A percentile compares a stretch with the other conserved stretches of the same genome.
phyloP scores from a whole-genome alignment of 129 eudicot genomes.

The Flaveria bidentis region DNA sequence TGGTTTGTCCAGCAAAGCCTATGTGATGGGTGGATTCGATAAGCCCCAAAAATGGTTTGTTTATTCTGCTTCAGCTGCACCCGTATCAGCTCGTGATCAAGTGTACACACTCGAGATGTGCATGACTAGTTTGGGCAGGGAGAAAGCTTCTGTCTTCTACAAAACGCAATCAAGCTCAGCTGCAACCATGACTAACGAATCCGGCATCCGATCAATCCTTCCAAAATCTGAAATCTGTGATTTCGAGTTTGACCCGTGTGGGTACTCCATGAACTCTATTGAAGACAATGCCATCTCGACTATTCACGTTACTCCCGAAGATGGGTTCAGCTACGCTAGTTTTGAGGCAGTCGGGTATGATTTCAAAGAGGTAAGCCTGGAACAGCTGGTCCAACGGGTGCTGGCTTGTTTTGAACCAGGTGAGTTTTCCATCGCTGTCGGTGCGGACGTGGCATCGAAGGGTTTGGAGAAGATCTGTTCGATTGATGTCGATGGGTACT shows the following conservation, averaged over 20 bases:
- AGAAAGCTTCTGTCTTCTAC: constrained; percentile 76
- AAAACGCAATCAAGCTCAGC: constrained; percentile 58
- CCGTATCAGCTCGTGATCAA: constrained; percentile 34
- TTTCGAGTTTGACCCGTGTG: constrained; percentile 92
- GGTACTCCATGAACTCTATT: constrained; percentile 85
- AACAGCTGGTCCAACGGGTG: constrained; percentile 58
- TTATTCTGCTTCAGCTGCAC: constrained; percentile 64
- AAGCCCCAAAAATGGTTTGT: constrained; percentile 74
- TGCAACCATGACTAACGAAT: constrained; percentile 54
- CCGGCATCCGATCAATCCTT: constrained; percentile 68
- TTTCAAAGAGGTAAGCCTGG: constrained; percentile 38
- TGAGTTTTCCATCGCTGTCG: constrained; percentile 77
- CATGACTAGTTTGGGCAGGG: constrained; percentile 78
- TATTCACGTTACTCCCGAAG: constrained; percentile 88
- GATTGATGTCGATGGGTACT: constrained; percentile 52
- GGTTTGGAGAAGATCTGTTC: constrained; percentile 29
- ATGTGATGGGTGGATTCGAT: constrained; percentile 66
- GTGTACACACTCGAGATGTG: constrained; percentile 87
- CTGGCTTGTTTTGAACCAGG: constrained; percentile 71
- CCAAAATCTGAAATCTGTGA: constrained; percentile 81
- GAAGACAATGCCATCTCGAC: constrained; percentile 80
- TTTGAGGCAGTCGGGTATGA: constrained; percentile 89
- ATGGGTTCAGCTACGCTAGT: constrained; percentile 94
- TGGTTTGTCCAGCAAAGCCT: constrained; percentile 67
- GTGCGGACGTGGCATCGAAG: constrained; percentile 38